Percentiles rank a stretch among this genome's conserved stretches.
These are phyloP conservation scores for Candida corydali DNA, from an alignment of 805 yeast species.

Conservation along the genomic window DNA sequence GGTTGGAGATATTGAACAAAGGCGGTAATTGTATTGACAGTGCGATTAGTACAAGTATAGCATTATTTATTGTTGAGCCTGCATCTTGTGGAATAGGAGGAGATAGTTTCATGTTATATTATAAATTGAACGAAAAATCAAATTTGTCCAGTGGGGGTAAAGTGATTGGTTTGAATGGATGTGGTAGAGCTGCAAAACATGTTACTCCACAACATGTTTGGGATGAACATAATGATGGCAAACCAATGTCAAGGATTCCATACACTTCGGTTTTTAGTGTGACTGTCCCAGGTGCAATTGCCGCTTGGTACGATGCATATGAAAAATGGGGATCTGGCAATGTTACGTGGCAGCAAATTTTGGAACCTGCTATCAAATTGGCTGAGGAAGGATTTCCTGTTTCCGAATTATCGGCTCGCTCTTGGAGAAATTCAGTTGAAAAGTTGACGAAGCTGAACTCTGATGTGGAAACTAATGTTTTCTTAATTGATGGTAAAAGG, in stretches of 20 bases:
- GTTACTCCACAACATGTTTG: constrained; percentile 46
- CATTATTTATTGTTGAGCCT: constrained; percentile 53
- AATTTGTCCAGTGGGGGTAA: constrained; percentile 16
- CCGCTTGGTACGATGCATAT: constrained; percentile 73
- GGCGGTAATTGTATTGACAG: constrained; percentile 78
- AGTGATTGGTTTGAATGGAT: constrained; percentile 69
- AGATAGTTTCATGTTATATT: constrained; percentile 62
- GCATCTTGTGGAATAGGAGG: constrained; percentile 65
- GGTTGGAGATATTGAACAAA: constrained; percentile 54
- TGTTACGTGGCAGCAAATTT: constrained; percentile 52
- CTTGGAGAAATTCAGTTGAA: constrained; percentile 42
- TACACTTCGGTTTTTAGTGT: constrained; percentile 52
- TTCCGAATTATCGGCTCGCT: constrained; percentile 49
- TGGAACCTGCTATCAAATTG: constrained; percentile 63
- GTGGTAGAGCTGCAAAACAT: constrained; percentile 62
- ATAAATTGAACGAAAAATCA: constrained; percentile 40
- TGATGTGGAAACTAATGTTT: constrained; percentile 25
- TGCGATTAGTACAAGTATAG: constrained; percentile 56
- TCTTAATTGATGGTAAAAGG: constrained; percentile 29
- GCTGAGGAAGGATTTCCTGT: constrained; percentile 69
- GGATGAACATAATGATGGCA: constrained; percentile 33
- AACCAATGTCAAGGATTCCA: constrained; percentile 48
- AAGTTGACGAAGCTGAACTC: constrained; percentile 37
- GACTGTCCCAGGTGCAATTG: constrained; percentile 76
- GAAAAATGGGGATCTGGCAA: constrained; percentile 72